Base-by-base conservation (phyloP, 2,329 filamentous ascomycete species). In the Phyllachora maydis region DNA sequence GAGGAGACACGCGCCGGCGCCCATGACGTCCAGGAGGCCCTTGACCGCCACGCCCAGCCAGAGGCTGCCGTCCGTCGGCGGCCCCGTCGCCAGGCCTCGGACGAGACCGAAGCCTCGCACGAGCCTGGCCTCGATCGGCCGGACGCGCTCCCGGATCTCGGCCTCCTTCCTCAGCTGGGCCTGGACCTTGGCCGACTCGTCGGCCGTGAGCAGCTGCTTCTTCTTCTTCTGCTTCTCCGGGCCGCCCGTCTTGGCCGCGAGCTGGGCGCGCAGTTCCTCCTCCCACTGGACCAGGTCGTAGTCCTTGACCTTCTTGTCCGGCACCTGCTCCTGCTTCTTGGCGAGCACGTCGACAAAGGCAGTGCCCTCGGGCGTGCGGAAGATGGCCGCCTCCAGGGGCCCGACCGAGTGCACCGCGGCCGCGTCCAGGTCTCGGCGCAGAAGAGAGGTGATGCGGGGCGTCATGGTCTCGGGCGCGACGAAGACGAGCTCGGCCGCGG, bases 281-380 rank as follows among this genome's bases (percentile, higher is more conserved):
- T 98, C 88, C 88, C 90, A 98, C 47, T 92, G 93, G 19, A 93
- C 49, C 2, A 81, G 90, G 36, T 98, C 81, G 37, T 93, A 92
- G 42, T 95, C 88, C 44, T 91, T 93, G 23, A 68, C 73, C 38
- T 81, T 92, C 50, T 92, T 95, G 48, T 82, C 74, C 3, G 81
- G 69, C 3, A 74, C 52, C 18, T 59, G 54, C 30, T 65, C 65
- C 28, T 69, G 55, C 42, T 91, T 91, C 41, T 79, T 83, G 16
- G 75, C 78, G 5, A 98, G 59, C 1, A 95, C 78, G 46, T 98
- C 88, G 11, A 98, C 61, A 36, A 91, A 95, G 9, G 72, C 64
- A 2, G 74, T 83, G 2, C 82, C 85, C 43, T 90, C 81, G 1
- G 82, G 75, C 1, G 85, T 92, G 21, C 81, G 71, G 45, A 83